Evolutionary conservation across 352 stramenopile genomes (phyloP).

Genomic region (Phytophthora fragariae): DNA sequence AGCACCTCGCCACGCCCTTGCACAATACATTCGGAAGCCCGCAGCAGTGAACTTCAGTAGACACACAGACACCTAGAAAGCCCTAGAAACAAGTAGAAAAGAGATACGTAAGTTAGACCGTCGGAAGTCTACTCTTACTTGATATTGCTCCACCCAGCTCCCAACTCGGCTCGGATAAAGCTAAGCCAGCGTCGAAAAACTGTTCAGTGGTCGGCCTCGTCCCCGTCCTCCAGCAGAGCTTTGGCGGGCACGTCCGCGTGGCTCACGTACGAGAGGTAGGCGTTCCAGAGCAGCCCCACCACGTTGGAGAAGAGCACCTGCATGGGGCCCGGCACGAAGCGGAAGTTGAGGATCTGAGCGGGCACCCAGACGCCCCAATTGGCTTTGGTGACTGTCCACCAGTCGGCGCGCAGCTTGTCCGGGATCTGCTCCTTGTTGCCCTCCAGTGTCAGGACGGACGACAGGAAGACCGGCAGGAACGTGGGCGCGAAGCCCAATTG

Average conservation of each 20-base stretch:
- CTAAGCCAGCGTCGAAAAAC: not conserved
- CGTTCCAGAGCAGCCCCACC: constrained; percentile 84
- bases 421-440: constrained; percentile 56
- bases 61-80: not conserved
- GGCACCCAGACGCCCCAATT: constrained; percentile 89
- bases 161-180: not conserved
- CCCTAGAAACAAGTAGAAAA: constrained; percentile 3
- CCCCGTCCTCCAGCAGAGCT: constrained; percentile 4
- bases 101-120: constrained; percentile 12
- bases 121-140: constrained; percentile 17
- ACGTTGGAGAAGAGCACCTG: constrained; percentile 89
- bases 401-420: constrained; percentile 75
- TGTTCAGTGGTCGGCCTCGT: constrained; percentile 13
- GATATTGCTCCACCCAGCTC: constrained; percentile 14
- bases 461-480: constrained; percentile 83
- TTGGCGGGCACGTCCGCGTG: constrained; percentile 42
- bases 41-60: constrained; percentile 14
- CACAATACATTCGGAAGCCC: constrained; percentile 42
- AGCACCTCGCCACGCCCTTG: constrained; percentile 46
- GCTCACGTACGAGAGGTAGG: constrained; percentile 84
- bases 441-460: constrained; percentile 70
- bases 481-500: constrained; percentile 80
- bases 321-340: constrained; percentile 75
- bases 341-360: constrained; percentile 84
- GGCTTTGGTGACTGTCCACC: constrained; percentile 77